phyloP scores from a whole-genome alignment of 2,329 filamentous ascomycete species.

The Fusarium fujikuroi region DNA sequence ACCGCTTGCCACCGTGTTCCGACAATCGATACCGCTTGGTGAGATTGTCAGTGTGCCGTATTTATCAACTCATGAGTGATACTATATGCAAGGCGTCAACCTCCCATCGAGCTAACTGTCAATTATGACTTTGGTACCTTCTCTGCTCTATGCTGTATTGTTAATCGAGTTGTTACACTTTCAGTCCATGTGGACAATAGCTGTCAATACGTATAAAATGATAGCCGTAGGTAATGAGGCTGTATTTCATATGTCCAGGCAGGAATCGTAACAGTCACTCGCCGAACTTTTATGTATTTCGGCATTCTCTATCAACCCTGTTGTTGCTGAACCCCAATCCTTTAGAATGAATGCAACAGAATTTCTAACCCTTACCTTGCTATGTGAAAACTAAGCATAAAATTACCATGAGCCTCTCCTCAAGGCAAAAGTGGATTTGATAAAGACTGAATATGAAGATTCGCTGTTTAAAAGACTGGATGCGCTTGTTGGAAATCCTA shows the following conservation, averaged over 20 bases:
- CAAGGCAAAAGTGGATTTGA: background rate
- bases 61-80: background rate
- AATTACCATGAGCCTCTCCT: background rate
- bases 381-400: background rate
- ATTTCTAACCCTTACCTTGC: background rate
- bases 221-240: background rate
- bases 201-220: background rate
- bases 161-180: background rate
- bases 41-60: background rate
- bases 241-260: background rate
- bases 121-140: background rate
- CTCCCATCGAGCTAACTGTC: accelerated
- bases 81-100: background rate
- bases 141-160: background rate
- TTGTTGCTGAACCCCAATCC: background rate
- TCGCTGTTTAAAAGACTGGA: background rate
- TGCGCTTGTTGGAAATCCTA: background rate
- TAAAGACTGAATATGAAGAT: background rate
- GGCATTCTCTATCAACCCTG: background rate
- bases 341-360: background rate
- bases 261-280: background rate
- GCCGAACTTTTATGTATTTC: background rate
- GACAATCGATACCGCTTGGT: background rate
- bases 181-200: background rate
- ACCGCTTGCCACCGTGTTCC: background rate